Evolutionary conservation across 1,139 yeast genomes (phyloP).

Genomic region (Saccharomyces pastorianus): DNA sequence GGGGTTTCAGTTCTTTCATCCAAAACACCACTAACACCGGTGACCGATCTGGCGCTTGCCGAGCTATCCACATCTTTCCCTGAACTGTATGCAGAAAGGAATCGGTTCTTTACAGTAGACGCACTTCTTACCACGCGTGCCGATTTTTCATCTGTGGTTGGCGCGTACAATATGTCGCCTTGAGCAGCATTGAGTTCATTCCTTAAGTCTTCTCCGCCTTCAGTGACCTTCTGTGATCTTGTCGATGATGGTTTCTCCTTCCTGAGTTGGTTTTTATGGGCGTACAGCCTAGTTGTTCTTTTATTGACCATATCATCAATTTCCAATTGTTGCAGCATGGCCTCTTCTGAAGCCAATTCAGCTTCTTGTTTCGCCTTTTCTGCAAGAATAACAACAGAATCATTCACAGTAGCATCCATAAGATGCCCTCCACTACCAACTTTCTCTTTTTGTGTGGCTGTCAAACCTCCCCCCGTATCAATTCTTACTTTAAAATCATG

Average conservation of each 20-base stretch:
- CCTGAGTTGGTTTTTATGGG: constrained; percentile 10
- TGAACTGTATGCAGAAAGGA: neutral
- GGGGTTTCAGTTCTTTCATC: neutral
- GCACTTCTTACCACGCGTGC: constrained; percentile 2
- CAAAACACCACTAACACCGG: constrained; percentile 13
- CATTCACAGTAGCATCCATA: constrained; percentile 10
- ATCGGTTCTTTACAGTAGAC: neutral
- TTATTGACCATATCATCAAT: constrained; percentile 17
- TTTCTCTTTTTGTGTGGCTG: neutral
- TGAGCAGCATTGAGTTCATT: constrained; percentile 2
- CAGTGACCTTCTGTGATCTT: constrained; percentile 8
- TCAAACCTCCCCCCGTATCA: neutral
- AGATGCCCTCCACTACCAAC: constrained; percentile 5
- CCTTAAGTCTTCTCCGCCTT: constrained; percentile 2
- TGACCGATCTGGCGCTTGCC: constrained; percentile 11
- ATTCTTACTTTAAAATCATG: neutral
- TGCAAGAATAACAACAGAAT: constrained; percentile 9
- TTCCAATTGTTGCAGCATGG: constrained; percentile 15
- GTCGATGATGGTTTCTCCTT: constrained; percentile 11
- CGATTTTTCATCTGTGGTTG: neutral
- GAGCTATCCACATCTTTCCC: constrained; percentile 6
- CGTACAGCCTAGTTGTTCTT: constrained; percentile 14
- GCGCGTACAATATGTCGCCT: neutral
- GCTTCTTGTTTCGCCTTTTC: constrained; percentile 17
- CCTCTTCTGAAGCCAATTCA: constrained; percentile 19